phyloP scores from a whole-genome alignment of 129 eudicot species.

The Scalesia atractyloides region DNA sequence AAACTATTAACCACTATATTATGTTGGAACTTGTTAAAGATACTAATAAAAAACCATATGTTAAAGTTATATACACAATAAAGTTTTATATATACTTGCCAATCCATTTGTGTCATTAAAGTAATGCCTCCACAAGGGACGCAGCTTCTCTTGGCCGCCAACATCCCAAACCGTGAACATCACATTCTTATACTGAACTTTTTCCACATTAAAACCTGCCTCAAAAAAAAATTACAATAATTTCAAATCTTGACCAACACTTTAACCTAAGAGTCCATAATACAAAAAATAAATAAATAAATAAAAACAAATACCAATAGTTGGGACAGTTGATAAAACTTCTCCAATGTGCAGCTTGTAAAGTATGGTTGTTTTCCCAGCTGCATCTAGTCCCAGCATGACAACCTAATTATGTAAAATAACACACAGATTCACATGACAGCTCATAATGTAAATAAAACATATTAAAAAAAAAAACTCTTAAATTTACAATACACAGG shows the following conservation, averaged over 20 bases:
- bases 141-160: conserved; percentile 88
- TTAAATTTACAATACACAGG: not conserved
- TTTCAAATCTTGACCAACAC: conserved; percentile 16
- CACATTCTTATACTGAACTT: conserved; percentile 94
- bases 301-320: conserved; percentile 65
- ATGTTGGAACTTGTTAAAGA: conserved; percentile 10
- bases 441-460: conserved; percentile 44
- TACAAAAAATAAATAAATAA: not conserved
- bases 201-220: conserved; percentile 98
- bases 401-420: conserved; percentile 68
- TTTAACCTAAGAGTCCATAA: conserved; percentile 19
- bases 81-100: conserved; percentile 42
- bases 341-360: conserved; percentile 99
- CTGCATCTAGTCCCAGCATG: conserved; percentile 98
- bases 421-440: conserved; percentile 47
- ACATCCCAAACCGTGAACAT: conserved; percentile 96
- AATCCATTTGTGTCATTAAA: conserved; percentile 88
- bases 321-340: conserved; percentile 96
- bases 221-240: conserved; percentile 8
- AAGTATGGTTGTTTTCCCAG: conserved; percentile 95
- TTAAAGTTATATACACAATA: conserved; percentile 2
- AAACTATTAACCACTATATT: not conserved
- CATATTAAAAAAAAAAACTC: conserved; percentile 10
- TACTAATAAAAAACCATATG: not conserved
- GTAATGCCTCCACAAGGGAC: conserved; percentile 97